Evolutionary conservation across 805 yeast species (phyloP), one percentile per base, ranked within the genome.

Genomic region (Tetrapisispora namnaoensis): DNA sequence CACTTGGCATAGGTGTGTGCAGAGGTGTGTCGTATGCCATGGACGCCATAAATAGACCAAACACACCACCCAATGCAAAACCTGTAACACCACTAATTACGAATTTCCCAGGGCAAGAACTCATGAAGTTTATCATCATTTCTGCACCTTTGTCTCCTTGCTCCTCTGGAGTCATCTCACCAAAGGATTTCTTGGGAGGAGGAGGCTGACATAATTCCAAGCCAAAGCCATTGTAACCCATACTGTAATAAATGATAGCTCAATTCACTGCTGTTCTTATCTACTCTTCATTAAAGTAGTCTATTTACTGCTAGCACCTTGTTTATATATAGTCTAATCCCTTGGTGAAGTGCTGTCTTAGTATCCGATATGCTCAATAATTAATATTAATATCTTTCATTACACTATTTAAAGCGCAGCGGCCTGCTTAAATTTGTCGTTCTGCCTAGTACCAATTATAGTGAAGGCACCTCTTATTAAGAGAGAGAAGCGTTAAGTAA

Each of bases 101-200:
- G 0, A 96, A 79, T 64, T 93, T 91, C 18, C 97, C 98, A 0
- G 97, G 96, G 70, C 99, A 91, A 6, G 96, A 86, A 54, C 83
- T 78, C 89, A 90, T 87, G 67, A 84, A 79, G 46, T 76, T 80
- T 63, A 88, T 79, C 83, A 91, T 85, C 60, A 79, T 81, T 59
- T 73, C 71, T 8, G 97, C 97, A 17, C 95, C 95, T 48, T 79
- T 80, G 57, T 87, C 93, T 2, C 95, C 96, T 68, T 88, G 96
- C 63, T 90, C 96, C 54, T 90, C 96, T 39, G 82, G 90, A 1
- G 87, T 79, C 89, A 91, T 80, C 56, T 86, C 86, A 42, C 76
- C 68, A 50, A 74, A 71, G 9, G 82, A 70, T 65, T 77, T 80
- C 51, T 71, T 62, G 22, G 63, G 62, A 1, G 74, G 72, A 18